These are phyloP conservation scores for Trichosporon sp. DNA, from an alignment of 1,284 basidiomycete genomes.

Conservation along the genomic window DNA sequence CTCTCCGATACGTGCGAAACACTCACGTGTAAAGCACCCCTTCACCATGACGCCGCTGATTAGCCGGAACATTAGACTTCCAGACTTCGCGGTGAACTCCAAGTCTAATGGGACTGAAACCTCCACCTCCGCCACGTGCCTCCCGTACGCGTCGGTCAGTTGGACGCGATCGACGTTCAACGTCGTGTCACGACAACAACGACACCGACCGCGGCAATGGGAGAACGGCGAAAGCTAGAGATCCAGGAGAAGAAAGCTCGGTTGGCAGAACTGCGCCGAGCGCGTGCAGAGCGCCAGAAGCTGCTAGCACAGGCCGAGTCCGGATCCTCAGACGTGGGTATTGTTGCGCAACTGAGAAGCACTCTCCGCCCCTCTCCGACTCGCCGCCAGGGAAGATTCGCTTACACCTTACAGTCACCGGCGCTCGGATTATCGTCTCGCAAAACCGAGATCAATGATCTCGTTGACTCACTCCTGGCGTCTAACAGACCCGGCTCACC, in stretches of 20 bases:
- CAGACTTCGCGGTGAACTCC: neutral
- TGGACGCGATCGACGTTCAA: neutral
- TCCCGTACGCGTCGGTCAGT: neutral
- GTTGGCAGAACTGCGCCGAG: conserved; percentile 60
- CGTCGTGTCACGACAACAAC: conserved; percentile 10
- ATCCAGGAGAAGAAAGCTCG: conserved; percentile 87
- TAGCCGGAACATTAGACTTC: neutral
- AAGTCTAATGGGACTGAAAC: neutral
- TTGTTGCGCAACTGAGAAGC: neutral
- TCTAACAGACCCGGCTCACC: conserved; percentile 26
- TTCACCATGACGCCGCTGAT: neutral
- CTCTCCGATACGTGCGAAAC: neutral
- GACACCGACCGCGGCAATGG: conserved; percentile 22
- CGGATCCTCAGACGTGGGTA: neutral
- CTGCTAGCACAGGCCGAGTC: conserved; percentile 25
- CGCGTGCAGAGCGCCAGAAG: conserved; percentile 42
- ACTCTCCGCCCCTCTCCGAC: no score
- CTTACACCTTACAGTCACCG: conserved; percentile 9
- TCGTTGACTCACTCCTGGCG: conserved; percentile 59
- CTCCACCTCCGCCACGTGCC: conserved; percentile 1
- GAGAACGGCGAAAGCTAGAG: conserved; percentile 60
- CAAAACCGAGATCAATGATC: conserved; percentile 59
- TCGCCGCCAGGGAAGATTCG: neutral
- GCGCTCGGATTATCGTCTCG: conserved; percentile 25
- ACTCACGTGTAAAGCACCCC: neutral